A percentile compares a stretch with the other conserved stretches of the same genome.
phyloP scores from a whole-genome alignment of 2,329 filamentous ascomycete species.

The Phoma sp. region DNA sequence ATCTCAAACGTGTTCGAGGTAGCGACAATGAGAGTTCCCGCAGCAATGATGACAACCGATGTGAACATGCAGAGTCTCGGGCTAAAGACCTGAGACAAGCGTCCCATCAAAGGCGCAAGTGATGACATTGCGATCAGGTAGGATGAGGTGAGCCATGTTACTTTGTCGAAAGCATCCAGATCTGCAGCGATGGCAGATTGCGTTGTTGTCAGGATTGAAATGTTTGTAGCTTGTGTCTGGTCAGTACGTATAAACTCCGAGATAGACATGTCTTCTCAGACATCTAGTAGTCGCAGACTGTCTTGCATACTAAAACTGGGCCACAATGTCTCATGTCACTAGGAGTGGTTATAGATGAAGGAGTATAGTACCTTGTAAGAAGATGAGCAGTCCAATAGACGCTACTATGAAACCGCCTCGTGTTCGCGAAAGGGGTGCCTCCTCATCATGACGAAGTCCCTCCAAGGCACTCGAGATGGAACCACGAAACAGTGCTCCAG shows the following conservation, averaged over 20 bases:
- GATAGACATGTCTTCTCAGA: conserved; percentile 22
- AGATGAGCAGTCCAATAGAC: conserved; percentile 64
- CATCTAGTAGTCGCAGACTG: conserved; percentile 33
- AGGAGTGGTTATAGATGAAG: background rate
- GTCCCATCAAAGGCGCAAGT: conserved; percentile 72
- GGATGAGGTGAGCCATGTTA: conserved; percentile 81
- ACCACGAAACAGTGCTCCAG: conserved; percentile 35
- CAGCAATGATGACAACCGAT: conserved; percentile 63
- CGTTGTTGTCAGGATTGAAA: conserved; percentile 81
- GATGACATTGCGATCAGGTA: conserved; percentile 66
- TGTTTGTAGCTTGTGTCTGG: conserved; percentile 64
- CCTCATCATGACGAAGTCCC: conserved; percentile 27
- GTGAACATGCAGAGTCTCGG: conserved; percentile 69
- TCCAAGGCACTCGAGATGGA: conserved; percentile 30
- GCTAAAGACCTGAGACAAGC: conserved; percentile 76
- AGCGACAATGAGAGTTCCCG: conserved; percentile 71
- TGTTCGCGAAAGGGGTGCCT: conserved; percentile 31
- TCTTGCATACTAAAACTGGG: background rate
- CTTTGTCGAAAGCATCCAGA: conserved; percentile 73
- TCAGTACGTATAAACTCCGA: conserved; percentile 25
- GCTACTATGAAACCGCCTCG: conserved; percentile 54
- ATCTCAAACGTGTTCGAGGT: conserved; percentile 62
- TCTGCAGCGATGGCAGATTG: conserved; percentile 79
- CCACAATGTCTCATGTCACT: background rate
- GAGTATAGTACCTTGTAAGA: conserved; percentile 60